Conservation (phyloP, 345 rosid genomes). For the Gynandropsis gynandra region DNA sequence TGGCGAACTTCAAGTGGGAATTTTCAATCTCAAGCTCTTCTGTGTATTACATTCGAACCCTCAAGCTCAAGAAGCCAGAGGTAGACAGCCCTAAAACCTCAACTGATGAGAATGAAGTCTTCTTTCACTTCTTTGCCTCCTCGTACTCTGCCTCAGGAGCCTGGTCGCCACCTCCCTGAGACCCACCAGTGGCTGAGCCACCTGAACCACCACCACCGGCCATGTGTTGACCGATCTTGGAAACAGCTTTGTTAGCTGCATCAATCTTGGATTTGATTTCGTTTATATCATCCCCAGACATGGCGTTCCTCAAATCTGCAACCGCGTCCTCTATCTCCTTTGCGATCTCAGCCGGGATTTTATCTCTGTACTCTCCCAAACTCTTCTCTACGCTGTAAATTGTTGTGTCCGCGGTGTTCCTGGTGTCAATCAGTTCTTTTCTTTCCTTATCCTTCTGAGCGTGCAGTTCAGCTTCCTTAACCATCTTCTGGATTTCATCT, state of each 20-base stretch:
- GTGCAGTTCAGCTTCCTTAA: conserved; percentile 70
- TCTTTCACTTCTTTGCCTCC: conserved; percentile 79
- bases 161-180: conserved; percentile 66
- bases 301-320: conserved; percentile 55
- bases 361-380: conserved; percentile 68
- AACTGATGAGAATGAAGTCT: conserved; percentile 21
- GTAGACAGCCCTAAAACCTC: conserved; percentile 14
- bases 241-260: conserved; percentile 70
- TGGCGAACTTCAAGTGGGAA: background rate
- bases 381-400: conserved; percentile 89
- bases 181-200: conserved; percentile 41
- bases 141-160: conserved; percentile 80
- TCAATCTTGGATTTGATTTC: conserved; percentile 76
- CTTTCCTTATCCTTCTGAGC: conserved; percentile 73
- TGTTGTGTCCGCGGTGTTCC: conserved; percentile 68
- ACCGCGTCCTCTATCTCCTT: conserved; percentile 71
- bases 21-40: no score
- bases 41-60: no score
- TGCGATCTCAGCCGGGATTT: conserved; percentile 62
- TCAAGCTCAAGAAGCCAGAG: no score
- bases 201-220: conserved; percentile 47
- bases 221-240: conserved; percentile 89
- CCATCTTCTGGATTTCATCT: conserved; percentile 83
- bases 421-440: conserved; percentile 59
- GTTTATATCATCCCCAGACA: conserved; percentile 49